Evolutionary conservation across 257 asterid genomes (phyloP).

Genomic region (Knoxia roxburghii): DNA sequence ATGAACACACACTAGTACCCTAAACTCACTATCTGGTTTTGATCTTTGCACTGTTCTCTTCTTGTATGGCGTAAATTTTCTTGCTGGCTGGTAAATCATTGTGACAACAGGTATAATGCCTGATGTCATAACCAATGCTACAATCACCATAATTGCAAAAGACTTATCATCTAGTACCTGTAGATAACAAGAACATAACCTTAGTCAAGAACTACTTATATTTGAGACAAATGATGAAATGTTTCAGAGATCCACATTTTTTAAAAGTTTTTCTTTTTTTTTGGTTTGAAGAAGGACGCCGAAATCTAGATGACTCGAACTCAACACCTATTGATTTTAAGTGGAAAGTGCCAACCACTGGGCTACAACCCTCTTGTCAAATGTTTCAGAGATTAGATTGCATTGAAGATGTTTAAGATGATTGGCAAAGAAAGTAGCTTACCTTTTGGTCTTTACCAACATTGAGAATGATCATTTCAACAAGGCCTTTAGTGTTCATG

Average conservation of each 20-base stretch:
- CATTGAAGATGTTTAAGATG: no score
- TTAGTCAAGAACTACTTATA: no score
- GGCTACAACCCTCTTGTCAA: no score
- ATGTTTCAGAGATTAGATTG: no score
- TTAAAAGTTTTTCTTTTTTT: no score
- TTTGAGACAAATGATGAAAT: no score
- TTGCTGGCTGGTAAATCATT: constrained; percentile 59
- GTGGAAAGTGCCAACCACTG: no score
- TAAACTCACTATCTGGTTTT: constrained; percentile 62
- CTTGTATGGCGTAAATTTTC: constrained; percentile 52
- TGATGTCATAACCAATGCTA: constrained; percentile 66
- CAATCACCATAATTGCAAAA: constrained; percentile 83
- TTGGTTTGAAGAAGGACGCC: no score
- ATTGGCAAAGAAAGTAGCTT: background rate
- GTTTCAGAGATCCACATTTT: no score
- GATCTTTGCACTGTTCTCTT: constrained; percentile 57
- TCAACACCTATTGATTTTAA: no score
- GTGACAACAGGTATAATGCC: constrained; percentile 63
- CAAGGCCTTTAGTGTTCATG: constrained; percentile 92
- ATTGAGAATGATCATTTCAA: constrained; percentile 91
- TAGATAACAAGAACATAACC: background rate
- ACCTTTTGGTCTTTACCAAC: constrained; percentile 97
- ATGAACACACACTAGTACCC: constrained; percentile 63
- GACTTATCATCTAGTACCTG: constrained; percentile 74
- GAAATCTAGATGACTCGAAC: no score